Base-by-base conservation (phyloP, 345 rosid genomes). In the Capsella bursapastoris region DNA sequence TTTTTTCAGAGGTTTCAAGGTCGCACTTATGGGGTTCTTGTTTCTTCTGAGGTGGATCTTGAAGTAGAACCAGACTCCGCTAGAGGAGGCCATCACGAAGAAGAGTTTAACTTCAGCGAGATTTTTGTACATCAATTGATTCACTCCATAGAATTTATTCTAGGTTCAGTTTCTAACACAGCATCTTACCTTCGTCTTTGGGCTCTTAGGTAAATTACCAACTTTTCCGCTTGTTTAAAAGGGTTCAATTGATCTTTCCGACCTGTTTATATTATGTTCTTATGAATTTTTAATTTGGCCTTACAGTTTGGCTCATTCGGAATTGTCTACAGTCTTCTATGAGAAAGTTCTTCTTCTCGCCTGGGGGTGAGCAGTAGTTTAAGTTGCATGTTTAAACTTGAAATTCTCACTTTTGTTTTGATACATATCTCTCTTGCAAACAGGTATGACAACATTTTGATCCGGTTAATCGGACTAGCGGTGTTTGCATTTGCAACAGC, bases 111-210 rank as follows among this genome's bases (percentile, higher is more conserved):
- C 81, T 91, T 94, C 80, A 88, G 97, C 77, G 98, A 94, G 87
- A 83, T 91, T 68, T 94, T 94, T 85, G 98, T 94, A 86, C 98
- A 94, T 86, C 98, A 94, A 83, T 82, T 94, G 97, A 91, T 94
- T 82, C 97, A 94, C 82, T 94, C 97, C 64, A 91, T 94, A 74
- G 98, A 94, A 82, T 91, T 91, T 69, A 90, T 94, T 75, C 90
- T 94, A 37, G 98, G 97, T 59, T 88, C 98, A 74, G 97, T 94
- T 74, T 94, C 98, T 59, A 94, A 94, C 82, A 94, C 97, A 34
- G 97, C 98, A 71, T 94, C 98, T 27, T 94, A 91, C 84, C 97
- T 94, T 83, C 97, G 98, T 74, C 96, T 94, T 57, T 94, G 98
- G 98, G 97, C 98, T 73, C 88, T 91, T 79, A 94, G 98, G 98